Base-by-base conservation (phyloP, 495 filamentous ascomycete species). In the Aspergillus coremiiformis region DNA sequence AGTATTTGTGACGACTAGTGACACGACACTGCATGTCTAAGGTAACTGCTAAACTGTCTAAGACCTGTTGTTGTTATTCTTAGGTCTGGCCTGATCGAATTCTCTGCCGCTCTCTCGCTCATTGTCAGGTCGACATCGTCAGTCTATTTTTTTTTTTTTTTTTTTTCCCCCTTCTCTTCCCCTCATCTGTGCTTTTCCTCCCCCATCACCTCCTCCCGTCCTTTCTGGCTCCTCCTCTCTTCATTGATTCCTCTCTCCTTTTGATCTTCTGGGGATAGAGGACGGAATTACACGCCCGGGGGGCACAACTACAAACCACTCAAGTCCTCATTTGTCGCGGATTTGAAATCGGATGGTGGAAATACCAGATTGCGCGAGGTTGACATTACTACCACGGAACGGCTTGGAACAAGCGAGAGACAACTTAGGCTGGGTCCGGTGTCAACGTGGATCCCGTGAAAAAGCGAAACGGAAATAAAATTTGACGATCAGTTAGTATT, bases 371-470 rank as follows among this genome's bases (percentile, higher is more conserved):
- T 39, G 17, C 39, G 27, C 15, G 39, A 43, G 9, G 20, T n/a
- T 51, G 41, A 30, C 17, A 23, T n/a, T 23, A 42, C 49, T 12
- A 45, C 41, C 41, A 52, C 43, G 47, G 32, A n/a, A 49, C 47
- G 47, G 20, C 42, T 30, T 39, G 3, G 27, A 39, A 35, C 50
- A 44, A 24, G 33, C 20, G 41, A 45, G 39, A 44, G 17, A 24
- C 21, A 51, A 42, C n/a, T n/a, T n/a, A n/a, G n/a, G 37, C 44
- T 49, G 35, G 53, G 49, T 53, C 54, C 49, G 47, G 56, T 55
- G 43, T 55, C 54, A 53, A 52, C 60, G 60, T 62, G 60, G 60
- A 62, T 57, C 60, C 56, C 55, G 29, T 17, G 39, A 49, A 47
- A 46, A 32, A 33, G 24, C 51, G 47, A 43, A 52, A 52, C 54